phyloP scores from a whole-genome alignment of 2,329 filamentous ascomycete species.

The Cytospora leucostoma region DNA sequence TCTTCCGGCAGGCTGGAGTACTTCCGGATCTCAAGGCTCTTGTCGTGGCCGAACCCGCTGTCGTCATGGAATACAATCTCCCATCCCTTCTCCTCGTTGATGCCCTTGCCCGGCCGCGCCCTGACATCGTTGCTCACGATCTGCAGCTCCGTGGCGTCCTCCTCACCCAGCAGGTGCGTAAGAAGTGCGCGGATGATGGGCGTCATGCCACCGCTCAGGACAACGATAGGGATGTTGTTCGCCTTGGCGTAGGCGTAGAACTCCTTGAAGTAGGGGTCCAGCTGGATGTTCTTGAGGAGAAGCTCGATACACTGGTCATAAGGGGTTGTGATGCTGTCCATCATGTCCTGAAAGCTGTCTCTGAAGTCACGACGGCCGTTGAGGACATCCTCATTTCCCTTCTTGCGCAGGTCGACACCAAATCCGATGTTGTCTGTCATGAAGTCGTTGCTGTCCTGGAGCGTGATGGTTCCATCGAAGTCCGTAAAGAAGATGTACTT shows the following conservation, averaged over 20 bases:
- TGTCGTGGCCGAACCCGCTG: constrained; percentile 93
- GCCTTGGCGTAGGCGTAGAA: constrained; percentile 82
- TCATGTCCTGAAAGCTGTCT: constrained; percentile 88
- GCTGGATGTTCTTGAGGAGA: constrained; percentile 77
- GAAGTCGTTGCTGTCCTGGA: constrained; percentile 65
- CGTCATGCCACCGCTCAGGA: constrained; percentile 89
- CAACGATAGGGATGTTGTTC: constrained; percentile 88
- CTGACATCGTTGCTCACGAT: constrained; percentile 87
- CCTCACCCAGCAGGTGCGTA: constrained; percentile 73
- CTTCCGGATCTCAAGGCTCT: constrained; percentile 85
- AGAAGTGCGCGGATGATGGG: constrained; percentile 87
- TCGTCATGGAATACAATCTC: constrained; percentile 86
- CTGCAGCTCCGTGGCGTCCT: constrained; percentile 74
- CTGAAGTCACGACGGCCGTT: constrained; percentile 71
- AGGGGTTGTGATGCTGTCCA: constrained; percentile 79
- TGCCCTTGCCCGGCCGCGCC: constrained; percentile 63
- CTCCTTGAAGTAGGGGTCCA: constrained; percentile 84
- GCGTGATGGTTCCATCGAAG: constrained; percentile 95
- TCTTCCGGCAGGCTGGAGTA: constrained; percentile 72
- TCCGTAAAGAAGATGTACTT: constrained; percentile 98
- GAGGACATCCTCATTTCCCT: constrained; percentile 77
- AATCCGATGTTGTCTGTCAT: constrained; percentile 93
- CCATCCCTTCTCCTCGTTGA: constrained; percentile 84
- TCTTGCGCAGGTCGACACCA: constrained; percentile 68
- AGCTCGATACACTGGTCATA: constrained; percentile 80